Base-by-base conservation (phyloP, 768 basidiomycete species). In the Amanita rubescens region DNA sequence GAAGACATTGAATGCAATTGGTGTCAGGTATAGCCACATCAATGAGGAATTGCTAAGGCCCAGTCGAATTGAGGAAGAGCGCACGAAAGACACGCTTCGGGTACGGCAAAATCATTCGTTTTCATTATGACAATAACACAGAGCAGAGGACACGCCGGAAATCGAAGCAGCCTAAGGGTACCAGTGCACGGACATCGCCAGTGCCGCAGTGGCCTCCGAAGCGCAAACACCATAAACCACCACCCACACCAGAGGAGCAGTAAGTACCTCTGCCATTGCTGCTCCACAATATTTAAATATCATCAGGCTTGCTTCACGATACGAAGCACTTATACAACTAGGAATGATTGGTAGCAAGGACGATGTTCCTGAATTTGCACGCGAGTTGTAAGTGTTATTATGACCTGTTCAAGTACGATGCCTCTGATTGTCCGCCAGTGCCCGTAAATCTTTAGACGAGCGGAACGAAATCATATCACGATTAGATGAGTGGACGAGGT, bases 1-100 rank as follows among this genome's bases (percentile, higher is more conserved):
- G 55, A 77, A 72, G 58, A 78, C 80, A 0, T 70, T 90, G 15
- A 76, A 72, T 53, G 72, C 74, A 7, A 74, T 81, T 24, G 87
- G 86, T 2, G 79, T 88, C 3, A 75, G 73, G 48, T 92, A 91
- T 57, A 85, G 78, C 30, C 90, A 91, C 60, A 75, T 77, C 20
- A 91, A 92, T 57, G 84, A 87, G 50, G 78, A 84, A 17, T 71
- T 91, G 12, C 71, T 92, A 12, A 71, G 74, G 7, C 78, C 84
- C 3, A 91, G 81, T 61, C 75, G 74, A 8, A 81, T 90, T 24
- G 87, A 88, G 60, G 80, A 81, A 49, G 78, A 82, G 59, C 75
- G 81, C 41, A 75, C 81, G 3, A 77, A 74, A 55, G 75, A 73
- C 19, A 76, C 77, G 14, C 65, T 83, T 25, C 67, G 77, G 67